Base-by-base conservation (phyloP, 2,329 filamentous ascomycete species). In the Venturia effusa region DNA sequence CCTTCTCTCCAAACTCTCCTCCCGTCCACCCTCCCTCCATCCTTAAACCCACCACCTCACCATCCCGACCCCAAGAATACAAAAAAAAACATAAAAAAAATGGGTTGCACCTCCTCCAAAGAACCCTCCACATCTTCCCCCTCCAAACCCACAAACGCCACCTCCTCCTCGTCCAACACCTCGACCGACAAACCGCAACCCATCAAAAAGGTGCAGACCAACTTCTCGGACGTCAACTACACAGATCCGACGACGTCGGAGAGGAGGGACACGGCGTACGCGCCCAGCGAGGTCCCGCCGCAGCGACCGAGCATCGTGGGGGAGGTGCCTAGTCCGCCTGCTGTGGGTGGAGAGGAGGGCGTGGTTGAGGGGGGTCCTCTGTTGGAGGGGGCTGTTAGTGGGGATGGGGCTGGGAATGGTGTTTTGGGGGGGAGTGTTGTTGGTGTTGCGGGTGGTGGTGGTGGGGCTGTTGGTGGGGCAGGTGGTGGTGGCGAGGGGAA, bases 161-260 rank as follows among this genome's bases (percentile, higher is more conserved):
- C 8, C 37, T 37, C 34, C 34, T 37, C 34, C 37, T 11, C 37
- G 10, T 11, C 37, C 37, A 39, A 39, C 3, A 39, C 10, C 37
- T 11, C 3, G 10, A 39, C 2, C 37, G 17, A 48, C 22, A 48
- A 43, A 10, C 24, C 22, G 3, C 60, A 61, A 24, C 40, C 60
- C 19, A 34, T 61, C 6, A 43, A 48, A 7, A 61, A 48, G 30
- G 39, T 61, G 10, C n/a, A n/a, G 4, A 61, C 60, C 13, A 32
- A 48, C 34, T 61, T 61, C n/a, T 43, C 37, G 4, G 60, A 61
- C 40, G 30, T 61, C 4, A 40, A 61, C 22, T 61, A 61, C 15
- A 32, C 39, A 19, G 40, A 41, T 43, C 60, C 60, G 13, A 11
- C 60, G 11, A 11, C 60, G 11, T 15, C 60, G 24, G 60, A 27